These are phyloP conservation scores for Apium graveolens DNA, from an alignment of 129 eudicot genomes.

Conservation along the genomic window DNA sequence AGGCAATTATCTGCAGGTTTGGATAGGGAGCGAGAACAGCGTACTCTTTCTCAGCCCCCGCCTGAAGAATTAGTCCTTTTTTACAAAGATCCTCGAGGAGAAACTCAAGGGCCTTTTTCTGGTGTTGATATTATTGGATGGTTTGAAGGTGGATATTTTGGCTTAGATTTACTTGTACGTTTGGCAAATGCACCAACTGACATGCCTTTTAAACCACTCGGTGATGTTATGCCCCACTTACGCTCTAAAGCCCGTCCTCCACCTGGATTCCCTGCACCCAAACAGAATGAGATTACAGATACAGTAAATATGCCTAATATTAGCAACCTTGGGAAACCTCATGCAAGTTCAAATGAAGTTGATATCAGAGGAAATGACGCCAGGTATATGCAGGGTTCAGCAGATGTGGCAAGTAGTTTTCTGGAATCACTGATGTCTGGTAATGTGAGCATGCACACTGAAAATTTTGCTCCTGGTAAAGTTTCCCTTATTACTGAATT, in stretches of 20 bases:
- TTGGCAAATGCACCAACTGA: slow-evolving; percentile 68
- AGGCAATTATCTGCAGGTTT: slow-evolving; percentile 50
- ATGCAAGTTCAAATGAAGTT: slow-evolving; percentile 37
- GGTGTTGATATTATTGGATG: slow-evolving; percentile 89
- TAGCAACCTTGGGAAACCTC: slow-evolving; percentile 32
- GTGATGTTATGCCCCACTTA: slow-evolving; percentile 98
- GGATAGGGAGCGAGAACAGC: slow-evolving; percentile 52
- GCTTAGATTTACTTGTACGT: slow-evolving; percentile 78
- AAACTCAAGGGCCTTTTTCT: slow-evolving; percentile 87
- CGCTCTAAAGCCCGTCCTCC: slow-evolving; percentile 88
- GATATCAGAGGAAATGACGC: slow-evolving; percentile 34
- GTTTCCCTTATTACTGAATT: slow-evolving; percentile 23
- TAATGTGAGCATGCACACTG: slow-evolving; percentile 30
- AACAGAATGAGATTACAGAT: slow-evolving; percentile 50
- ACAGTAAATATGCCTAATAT: slow-evolving; percentile 30
- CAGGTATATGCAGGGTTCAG: slow-evolving; percentile 41
- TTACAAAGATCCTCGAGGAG: slow-evolving; percentile 95
- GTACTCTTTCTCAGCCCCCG: slow-evolving; percentile 42
- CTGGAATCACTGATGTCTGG: slow-evolving; percentile 75
- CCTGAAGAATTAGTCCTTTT: slow-evolving; percentile 86
- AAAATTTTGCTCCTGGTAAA: slow-evolving; percentile 48
- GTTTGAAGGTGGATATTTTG: slow-evolving; percentile 98
- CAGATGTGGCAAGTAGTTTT: slow-evolving; percentile 70
- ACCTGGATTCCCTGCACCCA: slow-evolving; percentile 74
- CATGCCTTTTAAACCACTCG: slow-evolving; percentile 58